phyloP scores from a whole-genome alignment of 140 eudicot genomes.

The Bidens hawaiensis region DNA sequence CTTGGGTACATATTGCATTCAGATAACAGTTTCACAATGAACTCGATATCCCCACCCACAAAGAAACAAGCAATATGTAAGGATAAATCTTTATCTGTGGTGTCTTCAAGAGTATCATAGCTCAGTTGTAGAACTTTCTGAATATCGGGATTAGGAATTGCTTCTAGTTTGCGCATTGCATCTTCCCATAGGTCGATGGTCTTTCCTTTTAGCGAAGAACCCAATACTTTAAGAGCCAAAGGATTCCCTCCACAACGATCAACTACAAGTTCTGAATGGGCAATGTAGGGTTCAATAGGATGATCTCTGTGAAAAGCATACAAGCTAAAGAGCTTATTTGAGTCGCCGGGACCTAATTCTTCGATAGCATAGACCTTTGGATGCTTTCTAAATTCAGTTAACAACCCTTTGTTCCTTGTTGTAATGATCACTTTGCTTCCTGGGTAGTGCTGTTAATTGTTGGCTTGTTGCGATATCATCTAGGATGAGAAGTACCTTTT shows the following conservation, averaged over 20 bases:
- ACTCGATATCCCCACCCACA: slow-evolving; percentile 13
- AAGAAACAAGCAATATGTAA: slow-evolving; percentile 34
- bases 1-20: slow-evolving; percentile 6
- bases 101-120: slow-evolving; percentile 1
- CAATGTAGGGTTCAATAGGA: too few relatives aligned
- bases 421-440: too few relatives aligned
- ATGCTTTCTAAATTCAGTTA: neutral
- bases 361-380: neutral
- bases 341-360: neutral
- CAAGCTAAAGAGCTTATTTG: slow-evolving; percentile 21
- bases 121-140: slow-evolving; percentile 10
- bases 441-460: too few relatives aligned
- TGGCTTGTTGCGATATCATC: too few relatives aligned
- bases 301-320: slow-evolving; percentile 21
- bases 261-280: neutral
- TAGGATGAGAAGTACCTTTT: too few relatives aligned
- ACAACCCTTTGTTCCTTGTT: slow-evolving; percentile 7
- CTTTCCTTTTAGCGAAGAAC: too few relatives aligned
- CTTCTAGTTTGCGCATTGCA: too few relatives aligned
- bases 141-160: neutral
- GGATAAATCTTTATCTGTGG: slow-evolving; percentile 15
- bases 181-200: too few relatives aligned
- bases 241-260: slow-evolving; percentile 18
- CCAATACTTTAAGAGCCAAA: slow-evolving; percentile 30
- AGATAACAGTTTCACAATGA: slow-evolving; percentile 5